These are phyloP conservation scores for Xylariales sp. DNA, from an alignment of 2,329 filamentous ascomycete genomes.

Conservation along the genomic window DNA sequence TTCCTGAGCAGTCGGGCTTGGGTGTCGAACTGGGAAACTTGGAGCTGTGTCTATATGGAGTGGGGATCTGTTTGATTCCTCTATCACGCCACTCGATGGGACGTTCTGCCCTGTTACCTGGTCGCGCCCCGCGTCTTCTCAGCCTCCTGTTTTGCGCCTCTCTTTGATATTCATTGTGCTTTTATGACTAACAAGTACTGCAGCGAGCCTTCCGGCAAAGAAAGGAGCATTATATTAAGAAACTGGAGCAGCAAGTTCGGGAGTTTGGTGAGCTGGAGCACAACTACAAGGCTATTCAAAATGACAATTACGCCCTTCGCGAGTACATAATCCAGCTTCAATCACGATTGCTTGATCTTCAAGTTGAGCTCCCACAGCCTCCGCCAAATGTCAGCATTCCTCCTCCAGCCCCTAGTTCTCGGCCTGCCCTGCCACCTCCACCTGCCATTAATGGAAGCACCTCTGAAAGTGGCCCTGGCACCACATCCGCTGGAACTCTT, in stretches of 20 bases:
- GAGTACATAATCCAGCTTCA: slow-evolving; percentile 93
- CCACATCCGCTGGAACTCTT: slow-evolving; percentile 23
- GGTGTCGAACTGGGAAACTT: no score
- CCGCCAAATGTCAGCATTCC: slow-evolving; percentile 74
- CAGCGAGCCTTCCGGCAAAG: slow-evolving; percentile 95
- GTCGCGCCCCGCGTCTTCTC: no score
- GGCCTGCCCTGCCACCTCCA: no score
- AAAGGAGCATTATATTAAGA: slow-evolving; percentile 98
- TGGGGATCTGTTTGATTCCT: no score
- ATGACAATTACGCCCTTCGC: slow-evolving; percentile 84
- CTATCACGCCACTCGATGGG: no score
- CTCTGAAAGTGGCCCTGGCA: slow-evolving; percentile 10
- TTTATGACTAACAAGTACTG: slow-evolving; percentile 7
- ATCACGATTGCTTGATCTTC: slow-evolving; percentile 75
- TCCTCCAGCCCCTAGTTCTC: slow-evolving; percentile 27
- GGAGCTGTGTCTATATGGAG: no score
- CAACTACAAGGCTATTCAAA: slow-evolving; percentile 73
- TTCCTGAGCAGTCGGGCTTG: no score
- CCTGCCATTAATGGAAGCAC: not conserved
- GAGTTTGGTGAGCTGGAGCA: slow-evolving; percentile 73
- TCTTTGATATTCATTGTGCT: not conserved
- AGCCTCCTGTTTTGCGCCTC: no score
- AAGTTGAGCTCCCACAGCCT: slow-evolving; percentile 79
- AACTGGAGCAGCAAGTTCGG: slow-evolving; percentile 89
- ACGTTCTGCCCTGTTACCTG: no score